Conservation (phyloP, 441 rosid species). For the Populus hybrid region DNA sequence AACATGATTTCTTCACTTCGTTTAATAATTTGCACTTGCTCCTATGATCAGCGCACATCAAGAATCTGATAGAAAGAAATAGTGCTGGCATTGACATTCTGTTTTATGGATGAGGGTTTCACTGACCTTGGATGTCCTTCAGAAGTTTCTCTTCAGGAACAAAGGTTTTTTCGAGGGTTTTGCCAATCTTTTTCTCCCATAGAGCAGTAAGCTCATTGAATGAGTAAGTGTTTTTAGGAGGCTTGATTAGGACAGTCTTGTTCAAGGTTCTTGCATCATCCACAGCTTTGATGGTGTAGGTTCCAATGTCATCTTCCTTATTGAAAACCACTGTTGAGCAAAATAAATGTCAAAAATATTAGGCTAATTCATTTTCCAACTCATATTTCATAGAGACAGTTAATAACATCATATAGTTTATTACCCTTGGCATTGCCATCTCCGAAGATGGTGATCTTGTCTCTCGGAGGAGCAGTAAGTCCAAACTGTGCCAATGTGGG, state of each 20-base stretch:
- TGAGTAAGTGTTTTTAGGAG: conserved; percentile 45
- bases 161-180: conserved; percentile 42
- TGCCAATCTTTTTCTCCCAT: conserved; percentile 60
- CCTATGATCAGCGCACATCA: neutral
- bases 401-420: neutral
- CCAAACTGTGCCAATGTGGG: conserved; percentile 46
- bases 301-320: conserved; percentile 53
- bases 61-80: neutral
- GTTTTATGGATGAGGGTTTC: neutral
- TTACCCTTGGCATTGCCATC: conserved; percentile 65
- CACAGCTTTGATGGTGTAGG: conserved; percentile 53
- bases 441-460: conserved; percentile 48
- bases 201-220: conserved; percentile 54
- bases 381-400: neutral
- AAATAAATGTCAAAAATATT: neutral
- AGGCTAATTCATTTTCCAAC: neutral
- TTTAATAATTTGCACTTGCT: neutral
- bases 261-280: conserved; percentile 70
- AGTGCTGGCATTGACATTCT: neutral
- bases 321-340: conserved; percentile 40
- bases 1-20: neutral
- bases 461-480: conserved; percentile 49
- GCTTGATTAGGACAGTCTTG: conserved; percentile 51
- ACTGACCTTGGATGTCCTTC: conserved; percentile 46
- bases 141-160: conserved; percentile 58